Evolutionary conservation across 2,329 filamentous ascomycete species (phyloP).

Genomic region (Hymenotorrendiella dingleyae): DNA sequence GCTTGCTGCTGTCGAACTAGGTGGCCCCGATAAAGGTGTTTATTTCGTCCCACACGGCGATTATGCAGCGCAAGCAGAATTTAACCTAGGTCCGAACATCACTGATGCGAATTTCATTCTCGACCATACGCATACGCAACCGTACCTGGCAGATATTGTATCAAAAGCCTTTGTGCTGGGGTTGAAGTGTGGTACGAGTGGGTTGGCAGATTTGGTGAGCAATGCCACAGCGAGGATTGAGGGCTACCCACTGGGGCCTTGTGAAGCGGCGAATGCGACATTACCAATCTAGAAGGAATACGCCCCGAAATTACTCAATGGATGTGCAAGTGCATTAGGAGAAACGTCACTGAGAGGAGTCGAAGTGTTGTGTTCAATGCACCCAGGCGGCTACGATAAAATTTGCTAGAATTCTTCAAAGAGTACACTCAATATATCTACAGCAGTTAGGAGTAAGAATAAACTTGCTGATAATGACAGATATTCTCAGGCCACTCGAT

Average conservation of each 20-base stretch:
- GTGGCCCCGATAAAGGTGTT: slow-evolving; percentile 16
- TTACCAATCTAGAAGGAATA: too few relatives aligned
- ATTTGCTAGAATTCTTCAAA: too few relatives aligned
- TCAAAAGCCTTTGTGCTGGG: slow-evolving; percentile 42
- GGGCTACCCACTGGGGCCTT: slow-evolving; percentile 12
- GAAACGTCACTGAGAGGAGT: too few relatives aligned
- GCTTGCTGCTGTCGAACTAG: slow-evolving; percentile 16
- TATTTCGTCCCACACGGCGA: slow-evolving; percentile 20
- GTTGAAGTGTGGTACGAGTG: slow-evolving; percentile 17
- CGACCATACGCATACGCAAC: slow-evolving; percentile 56
- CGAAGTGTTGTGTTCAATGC: too few relatives aligned
- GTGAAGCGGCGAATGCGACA: too few relatives aligned
- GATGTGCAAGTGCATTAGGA: too few relatives aligned
- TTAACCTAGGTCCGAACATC: slow-evolving; percentile 36
- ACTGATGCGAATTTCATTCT: slow-evolving; percentile 46
- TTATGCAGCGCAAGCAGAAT: slow-evolving; percentile 17
- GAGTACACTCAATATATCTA: too few relatives aligned
- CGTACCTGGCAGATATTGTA: slow-evolving; percentile 45
- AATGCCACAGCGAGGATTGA: slow-evolving; percentile 19
- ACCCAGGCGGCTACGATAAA: too few relatives aligned
- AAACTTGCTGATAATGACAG: too few relatives aligned
- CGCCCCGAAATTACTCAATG: too few relatives aligned
- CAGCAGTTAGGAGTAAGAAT: too few relatives aligned
- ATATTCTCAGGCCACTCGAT: too few relatives aligned
- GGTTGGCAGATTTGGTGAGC: slow-evolving; percentile 9